Evolutionary conservation across 371 early-diverging fungal species (phyloP).

Genomic region (Coemansia sp.): DNA sequence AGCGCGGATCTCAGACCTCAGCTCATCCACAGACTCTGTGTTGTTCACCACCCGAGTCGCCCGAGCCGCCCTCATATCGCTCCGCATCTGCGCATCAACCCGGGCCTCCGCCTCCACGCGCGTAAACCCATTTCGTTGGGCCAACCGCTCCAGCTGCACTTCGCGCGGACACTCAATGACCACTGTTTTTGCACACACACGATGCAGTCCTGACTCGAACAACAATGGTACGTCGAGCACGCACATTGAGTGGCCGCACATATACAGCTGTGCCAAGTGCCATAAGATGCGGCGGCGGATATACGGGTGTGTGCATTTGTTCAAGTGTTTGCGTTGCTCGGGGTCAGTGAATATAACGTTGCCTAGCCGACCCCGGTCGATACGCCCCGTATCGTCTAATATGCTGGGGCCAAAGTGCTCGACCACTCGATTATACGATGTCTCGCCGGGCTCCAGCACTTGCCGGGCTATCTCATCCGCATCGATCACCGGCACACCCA

Average conservation of each 20-base stretch:
- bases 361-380: slow-evolving; percentile 79
- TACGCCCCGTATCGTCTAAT: slow-evolving; percentile 50
- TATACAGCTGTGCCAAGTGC: slow-evolving; percentile 66
- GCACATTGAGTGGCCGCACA: slow-evolving; percentile 66
- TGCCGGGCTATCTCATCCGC: slow-evolving; percentile 87
- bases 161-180: slow-evolving; percentile 78
- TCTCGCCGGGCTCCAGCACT: slow-evolving; percentile 77
- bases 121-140: slow-evolving; percentile 66
- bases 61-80: slow-evolving; percentile 68
- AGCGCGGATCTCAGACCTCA: slow-evolving; percentile 58
- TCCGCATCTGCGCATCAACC: slow-evolving; percentile 80
- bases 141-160: slow-evolving; percentile 73
- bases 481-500: slow-evolving; percentile 80
- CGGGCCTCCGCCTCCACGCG: slow-evolving; percentile 68
- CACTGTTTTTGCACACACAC: slow-evolving; percentile 65
- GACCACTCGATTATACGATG: slow-evolving; percentile 69
- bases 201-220: slow-evolving; percentile 78
- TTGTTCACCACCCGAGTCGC: slow-evolving; percentile 88
- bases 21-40: slow-evolving; percentile 62
- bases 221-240: slow-evolving; percentile 90
- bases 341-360: slow-evolving; percentile 75
- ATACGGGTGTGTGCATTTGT: slow-evolving; percentile 83
- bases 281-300: slow-evolving; percentile 76
- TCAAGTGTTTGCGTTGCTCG: slow-evolving; percentile 68
- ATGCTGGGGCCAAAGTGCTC: slow-evolving; percentile 73